phyloP scores from a whole-genome alignment of 805 yeast genomes.

The Yamadazyma insecticola region DNA sequence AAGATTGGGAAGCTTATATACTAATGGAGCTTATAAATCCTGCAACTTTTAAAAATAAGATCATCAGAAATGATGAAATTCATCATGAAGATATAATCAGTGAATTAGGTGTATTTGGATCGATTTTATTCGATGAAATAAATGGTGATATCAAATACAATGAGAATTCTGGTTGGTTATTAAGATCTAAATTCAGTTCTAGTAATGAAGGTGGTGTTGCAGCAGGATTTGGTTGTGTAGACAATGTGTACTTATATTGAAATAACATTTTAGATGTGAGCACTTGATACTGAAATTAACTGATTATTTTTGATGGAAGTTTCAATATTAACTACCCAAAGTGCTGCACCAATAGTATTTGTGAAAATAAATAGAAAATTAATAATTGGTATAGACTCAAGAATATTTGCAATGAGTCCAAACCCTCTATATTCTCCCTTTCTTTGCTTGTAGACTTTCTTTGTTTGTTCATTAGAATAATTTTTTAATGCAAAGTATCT shows the following conservation, averaged over 20 bases:
- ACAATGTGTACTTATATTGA: slow-evolving; percentile 63
- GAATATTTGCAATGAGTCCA: slow-evolving; percentile 46
- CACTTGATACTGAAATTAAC: no score
- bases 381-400: slow-evolving; percentile 53
- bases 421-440: slow-evolving; percentile 44
- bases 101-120: slow-evolving; percentile 90
- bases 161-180: slow-evolving; percentile 74
- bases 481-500: slow-evolving; percentile 58
- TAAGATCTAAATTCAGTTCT: slow-evolving; percentile 81
- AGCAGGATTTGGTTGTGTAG: slow-evolving; percentile 97
- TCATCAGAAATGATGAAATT: slow-evolving; percentile 62
- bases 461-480: slow-evolving; percentile 37
- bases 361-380: slow-evolving; percentile 54
- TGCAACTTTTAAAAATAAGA: slow-evolving; percentile 60
- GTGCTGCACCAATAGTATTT: slow-evolving; percentile 57
- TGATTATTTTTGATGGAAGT: no score
- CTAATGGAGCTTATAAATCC: slow-evolving; percentile 92
- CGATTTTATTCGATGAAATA: slow-evolving; percentile 66
- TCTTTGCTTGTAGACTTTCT: slow-evolving; percentile 29
- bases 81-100: slow-evolving; percentile 74
- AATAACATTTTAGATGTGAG: no score
- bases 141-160: slow-evolving; percentile 56
- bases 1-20: slow-evolving; percentile 86
- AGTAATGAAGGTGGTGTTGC: slow-evolving; percentile 99
- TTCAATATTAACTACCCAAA: slow-evolving; percentile 51